Evolutionary conservation across 164 flowering plant genomes (phyloP), one percentile per base, ranked within the genome.

Genomic region (Chimonanthus salicifolius): DNA sequence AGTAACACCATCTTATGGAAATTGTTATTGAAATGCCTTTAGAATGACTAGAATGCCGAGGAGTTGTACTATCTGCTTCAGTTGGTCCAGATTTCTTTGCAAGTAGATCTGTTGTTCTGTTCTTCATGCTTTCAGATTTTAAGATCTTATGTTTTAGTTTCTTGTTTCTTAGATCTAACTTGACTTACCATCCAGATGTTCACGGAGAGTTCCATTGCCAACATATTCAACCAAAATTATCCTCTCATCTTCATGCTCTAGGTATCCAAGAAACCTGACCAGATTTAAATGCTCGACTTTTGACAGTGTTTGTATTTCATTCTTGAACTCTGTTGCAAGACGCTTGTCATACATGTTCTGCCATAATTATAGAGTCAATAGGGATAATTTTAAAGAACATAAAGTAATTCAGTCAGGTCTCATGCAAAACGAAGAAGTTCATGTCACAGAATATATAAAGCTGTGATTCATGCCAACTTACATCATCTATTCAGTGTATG

Each of bases 241-340:
- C 73, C 71, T 66, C 78, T 91, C 97, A 60, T 87, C 86, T 48
- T 72, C 71, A 1, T 87, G 82, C 79, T 89, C 94, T 72, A 88
- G 47, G 75, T 74, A 90, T 46, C 97, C 97, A 71, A 76, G 81
- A 15, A 88, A 75, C 73, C 81, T 88, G 18, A 91, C 94, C 76
- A 91, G 82, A 80, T 86, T 91, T 67, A 80, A 74, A 80, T 91
- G 97, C 78, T 91, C 94, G 46, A 91, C 88, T 75, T 75, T 81
- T 50, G 97, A 85, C 68, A 88, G 75, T 18, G 89, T 79, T 49
- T 68, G 71, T 49, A 90, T 75, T 74, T 91, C 97, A 76, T 84
- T 90, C 85, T 73, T 84, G 82, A 90, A 91, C 76, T 87, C 88
- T n/a, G 63, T 44, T 5, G 78, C 67, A 58, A 75, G 49, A 64